These are phyloP conservation scores for Prinsepia uniflora DNA, from an alignment of 306 rosid genomes.

Conservation along the genomic window DNA sequence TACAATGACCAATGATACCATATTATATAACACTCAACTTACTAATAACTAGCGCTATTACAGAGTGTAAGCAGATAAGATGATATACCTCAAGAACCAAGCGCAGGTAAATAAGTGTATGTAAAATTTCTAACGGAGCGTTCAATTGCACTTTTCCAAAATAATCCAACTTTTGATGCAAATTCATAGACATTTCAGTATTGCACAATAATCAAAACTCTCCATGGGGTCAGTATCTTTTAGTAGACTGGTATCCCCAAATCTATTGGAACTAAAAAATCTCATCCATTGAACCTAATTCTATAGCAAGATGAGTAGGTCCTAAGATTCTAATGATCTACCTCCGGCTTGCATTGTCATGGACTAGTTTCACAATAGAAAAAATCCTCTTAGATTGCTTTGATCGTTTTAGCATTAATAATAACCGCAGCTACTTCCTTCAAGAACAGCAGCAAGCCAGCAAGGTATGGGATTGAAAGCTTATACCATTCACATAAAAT, in stretches of 20 bases:
- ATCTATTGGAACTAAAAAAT: background rate
- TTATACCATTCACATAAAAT: background rate
- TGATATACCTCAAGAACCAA: background rate
- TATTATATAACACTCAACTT: background rate
- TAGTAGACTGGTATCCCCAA: background rate
- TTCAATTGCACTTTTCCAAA: background rate
- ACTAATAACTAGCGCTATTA: background rate
- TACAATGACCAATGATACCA: background rate
- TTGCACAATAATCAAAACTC: background rate
- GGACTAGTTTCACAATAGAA: background rate
- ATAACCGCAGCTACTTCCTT: background rate
- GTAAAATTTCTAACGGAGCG: background rate
- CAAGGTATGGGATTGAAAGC: background rate
- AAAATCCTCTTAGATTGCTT: background rate
- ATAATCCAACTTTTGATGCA: background rate
- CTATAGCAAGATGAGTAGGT: background rate
- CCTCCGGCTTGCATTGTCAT: background rate
- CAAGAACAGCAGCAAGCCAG: background rate
- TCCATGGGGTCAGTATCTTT: background rate
- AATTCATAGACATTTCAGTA: background rate
- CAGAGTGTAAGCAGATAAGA: background rate
- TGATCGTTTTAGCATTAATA: background rate
- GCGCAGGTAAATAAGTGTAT: background rate
- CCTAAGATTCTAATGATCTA: background rate
- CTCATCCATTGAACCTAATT: background rate